These are phyloP conservation scores for Fonsecaea pugnacius DNA, from an alignment of 2,329 filamentous ascomycete species.

Conservation along the genomic window DNA sequence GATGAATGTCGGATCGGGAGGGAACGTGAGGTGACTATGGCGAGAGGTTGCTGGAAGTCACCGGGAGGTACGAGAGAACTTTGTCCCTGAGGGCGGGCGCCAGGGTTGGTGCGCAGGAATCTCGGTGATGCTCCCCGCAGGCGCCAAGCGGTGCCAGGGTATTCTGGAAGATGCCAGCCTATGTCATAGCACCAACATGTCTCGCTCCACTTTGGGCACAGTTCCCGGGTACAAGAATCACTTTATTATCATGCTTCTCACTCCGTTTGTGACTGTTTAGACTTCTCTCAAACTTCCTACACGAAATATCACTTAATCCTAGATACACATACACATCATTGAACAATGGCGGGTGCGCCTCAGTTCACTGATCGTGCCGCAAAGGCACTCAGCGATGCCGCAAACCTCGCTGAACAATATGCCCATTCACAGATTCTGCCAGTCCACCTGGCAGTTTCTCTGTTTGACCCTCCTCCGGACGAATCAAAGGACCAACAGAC, in stretches of 20 bases:
- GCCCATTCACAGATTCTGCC: slow-evolving; percentile 88
- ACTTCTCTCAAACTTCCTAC: slow-evolving; percentile 5
- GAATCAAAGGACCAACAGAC: slow-evolving; percentile 79
- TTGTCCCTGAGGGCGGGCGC: not conserved
- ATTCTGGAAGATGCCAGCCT: slow-evolving; percentile 30
- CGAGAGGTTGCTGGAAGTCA: slow-evolving; percentile 1
- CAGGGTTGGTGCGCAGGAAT: not conserved
- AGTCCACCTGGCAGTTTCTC: slow-evolving; percentile 75
- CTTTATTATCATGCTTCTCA: slow-evolving; percentile 7
- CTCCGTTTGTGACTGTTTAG: not conserved
- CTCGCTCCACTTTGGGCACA: slow-evolving; percentile 12
- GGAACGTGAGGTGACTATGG: slow-evolving; percentile 1
- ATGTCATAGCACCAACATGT: slow-evolving; percentile 20
- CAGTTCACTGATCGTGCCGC: slow-evolving; percentile 91
- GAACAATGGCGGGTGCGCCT: slow-evolving; percentile 46
- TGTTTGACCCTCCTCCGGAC: slow-evolving; percentile 53
- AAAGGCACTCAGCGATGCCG: slow-evolving; percentile 86
- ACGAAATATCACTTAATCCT: slow-evolving; percentile 14
- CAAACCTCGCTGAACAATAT: slow-evolving; percentile 85
- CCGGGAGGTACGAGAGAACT: not conserved
- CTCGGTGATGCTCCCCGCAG: slow-evolving; percentile 9
- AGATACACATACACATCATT: slow-evolving; percentile 10
- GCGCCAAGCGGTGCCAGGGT: slow-evolving; percentile 22
- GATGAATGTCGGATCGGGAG: not conserved
- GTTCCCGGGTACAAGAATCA: slow-evolving; percentile 16